Evolutionary conservation across 2,329 filamentous ascomycete species (phyloP), one percentile per base, ranked within the genome.

Genomic region (Epichloe brachyelytri): DNA sequence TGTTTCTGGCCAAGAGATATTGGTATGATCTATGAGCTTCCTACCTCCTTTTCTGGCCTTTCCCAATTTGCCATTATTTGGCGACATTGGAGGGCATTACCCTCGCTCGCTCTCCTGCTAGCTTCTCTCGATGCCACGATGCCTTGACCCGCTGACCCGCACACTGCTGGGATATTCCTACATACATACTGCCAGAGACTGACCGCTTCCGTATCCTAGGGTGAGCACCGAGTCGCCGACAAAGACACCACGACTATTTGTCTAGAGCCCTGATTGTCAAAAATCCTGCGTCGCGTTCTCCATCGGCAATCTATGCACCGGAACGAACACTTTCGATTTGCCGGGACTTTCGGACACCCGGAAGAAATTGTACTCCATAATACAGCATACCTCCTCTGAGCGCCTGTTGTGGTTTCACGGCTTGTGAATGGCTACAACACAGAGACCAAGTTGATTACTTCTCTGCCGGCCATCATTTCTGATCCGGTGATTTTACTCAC

Each of bases 361-460:
- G 10, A 34, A 17, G 3, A 19, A 10, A n/a, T 41, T 15, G 4
- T 30, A 20, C n/a, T 48, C 34, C 22, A 33, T 26, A 7, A 11
- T 6, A 19, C n/a, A 20, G 33, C 41, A 33, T 5, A 8, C 12
- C 41, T 20, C 22, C 8, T 30, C 22, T 44, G n/a, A 48, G 37
- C 46, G 37, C 37, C 20, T 41, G 12, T n/a, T 11, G 46, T 41
- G 22, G 20, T 17, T 19, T 19, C 10, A 11, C 5, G 37, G 30
- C 43, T 14, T 20, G 40, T 52, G 51, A n/a, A 54, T 54, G 53
- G 53, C 40, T 45, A 36, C 44, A 19, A 26, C n/a, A 20, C 14
- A 12, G 33, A 38, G 30, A 33, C n/a, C 36, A 26, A 49, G 30
- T n/a, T 49, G 26, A 48, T 44, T 41, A 10, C 22, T 38, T n/a